Conservation (phyloP, 345 rosid species). For the Rhodamnia rubescens region DNA sequence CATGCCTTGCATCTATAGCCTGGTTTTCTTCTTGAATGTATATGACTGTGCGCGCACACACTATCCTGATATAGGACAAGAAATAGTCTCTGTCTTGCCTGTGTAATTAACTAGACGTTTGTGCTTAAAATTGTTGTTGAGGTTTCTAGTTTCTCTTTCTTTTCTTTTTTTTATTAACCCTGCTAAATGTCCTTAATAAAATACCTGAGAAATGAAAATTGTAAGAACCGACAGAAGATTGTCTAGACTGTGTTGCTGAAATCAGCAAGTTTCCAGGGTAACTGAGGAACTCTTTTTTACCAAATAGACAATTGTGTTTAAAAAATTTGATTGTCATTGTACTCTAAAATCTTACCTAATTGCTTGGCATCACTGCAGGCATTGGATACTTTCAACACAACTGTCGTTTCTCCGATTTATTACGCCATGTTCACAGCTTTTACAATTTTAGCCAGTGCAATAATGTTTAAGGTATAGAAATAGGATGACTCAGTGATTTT, state of each 20-base stretch:
- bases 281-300: not conserved
- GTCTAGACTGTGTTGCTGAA: not conserved
- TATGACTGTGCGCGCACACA: not conserved
- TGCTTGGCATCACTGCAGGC: conserved; percentile 37
- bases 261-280: not conserved
- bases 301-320: not conserved
- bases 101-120: not conserved
- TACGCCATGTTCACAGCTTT: conserved; percentile 70
- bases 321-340: not conserved
- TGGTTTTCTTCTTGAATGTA: not conserved
- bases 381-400: conserved; percentile 66
- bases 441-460: conserved; percentile 70
- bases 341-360: not conserved
- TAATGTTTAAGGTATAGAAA: conserved; percentile 69
- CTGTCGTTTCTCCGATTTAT: conserved; percentile 70
- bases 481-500: not conserved
- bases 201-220: not conserved
- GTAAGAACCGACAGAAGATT: not conserved
- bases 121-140: not conserved
- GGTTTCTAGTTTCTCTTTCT: not conserved
- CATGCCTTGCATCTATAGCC: not conserved
- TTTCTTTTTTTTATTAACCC: not conserved
- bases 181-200: not conserved
- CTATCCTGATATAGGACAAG: not conserved
- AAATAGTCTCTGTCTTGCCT: not conserved